Conservation (phyloP, 495 filamentous ascomycete species). For the Pyrenopolyporus hunteri region DNA sequence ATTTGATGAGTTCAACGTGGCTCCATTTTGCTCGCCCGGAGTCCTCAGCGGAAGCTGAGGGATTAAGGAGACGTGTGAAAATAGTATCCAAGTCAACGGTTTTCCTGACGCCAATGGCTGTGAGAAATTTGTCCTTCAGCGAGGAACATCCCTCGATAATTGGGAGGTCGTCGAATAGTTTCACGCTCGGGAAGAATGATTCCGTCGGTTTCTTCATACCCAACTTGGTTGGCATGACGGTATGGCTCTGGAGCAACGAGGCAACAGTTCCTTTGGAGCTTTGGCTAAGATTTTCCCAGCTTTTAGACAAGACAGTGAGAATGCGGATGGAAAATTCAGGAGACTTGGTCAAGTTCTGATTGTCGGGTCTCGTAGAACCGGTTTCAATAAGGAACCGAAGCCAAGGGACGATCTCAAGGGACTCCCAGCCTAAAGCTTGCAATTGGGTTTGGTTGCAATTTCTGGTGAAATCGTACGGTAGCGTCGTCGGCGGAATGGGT, state of each 20-base stretch:
- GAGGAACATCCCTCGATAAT: constrained; percentile 72
- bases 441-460: constrained; percentile 57
- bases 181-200: constrained; percentile 91
- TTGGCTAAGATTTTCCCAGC: constrained; percentile 77
- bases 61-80: constrained; percentile 79
- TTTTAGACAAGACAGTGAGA: constrained; percentile 80
- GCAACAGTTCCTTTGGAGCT: constrained; percentile 69
- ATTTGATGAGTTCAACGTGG: constrained; percentile 92
- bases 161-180: constrained; percentile 91
- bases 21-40: constrained; percentile 71
- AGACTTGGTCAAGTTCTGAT: constrained; percentile 66
- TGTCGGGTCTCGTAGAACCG: constrained; percentile 47
- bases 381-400: constrained; percentile 75
- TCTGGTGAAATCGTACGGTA: constrained; percentile 82
- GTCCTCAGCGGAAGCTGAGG: constrained; percentile 51
- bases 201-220: constrained; percentile 89
- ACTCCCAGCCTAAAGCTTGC: constrained; percentile 80
- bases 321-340: constrained; percentile 78
- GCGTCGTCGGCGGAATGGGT: constrained; percentile 79
- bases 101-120: constrained; percentile 78
- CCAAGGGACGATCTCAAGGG: constrained; percentile 83
- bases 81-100: constrained; percentile 94
- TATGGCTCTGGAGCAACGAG: constrained; percentile 64
- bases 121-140: constrained; percentile 88
- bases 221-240: constrained; percentile 86